Base-by-base conservation (phyloP, 1,284 basidiomycete species). In the Puccinia hordei region DNA sequence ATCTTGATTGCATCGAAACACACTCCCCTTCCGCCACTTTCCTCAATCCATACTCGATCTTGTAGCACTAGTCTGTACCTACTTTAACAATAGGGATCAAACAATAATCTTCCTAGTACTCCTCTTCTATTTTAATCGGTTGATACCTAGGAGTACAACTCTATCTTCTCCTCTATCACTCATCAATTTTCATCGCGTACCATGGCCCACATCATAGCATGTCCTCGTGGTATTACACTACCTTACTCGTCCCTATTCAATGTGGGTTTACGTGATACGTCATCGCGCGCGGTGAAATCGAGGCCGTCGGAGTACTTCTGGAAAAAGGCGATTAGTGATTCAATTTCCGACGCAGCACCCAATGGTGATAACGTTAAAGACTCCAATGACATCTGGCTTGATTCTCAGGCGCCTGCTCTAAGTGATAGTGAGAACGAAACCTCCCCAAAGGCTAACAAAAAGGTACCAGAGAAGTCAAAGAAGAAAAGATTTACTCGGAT, bases 301-400 rank as follows among this genome's bases (percentile, higher is more conserved):
- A 57, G 77, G 27, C 69, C 77, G 51, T 63, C 79, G 6, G 59
- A 66, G 41, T 73, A 80, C 53, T 80, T 80, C 33, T 80, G 79
- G 79, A 53, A 80, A 15, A 73, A 68, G 41, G 79, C 79, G 2
- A 59, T 46, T 30, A 41, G 44, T 27, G 63, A 33, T 57, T n/a
- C 49, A 53, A 41, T 49, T 46, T 38, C 77, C n/a, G n/a, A 66
- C 1, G 22, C 41, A 4, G n/a, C 17, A 66, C 38, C 63, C n/a
- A 2, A 66, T 22, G 35, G 15, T 19, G 22, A 35, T 4, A 6
- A 17, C 8, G 17, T 0, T 46, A 24, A 55, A 30, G 53, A 57
- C 35, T 44, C 66, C 12, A 57, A 72, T 49, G 63, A 66, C 19
- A 19, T 27, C 63, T 79, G 76, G 76, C 44, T 79, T 9, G 76